Evolutionary conservation across 106 monocot genomes (phyloP).

Genomic region (Allium sativum): DNA sequence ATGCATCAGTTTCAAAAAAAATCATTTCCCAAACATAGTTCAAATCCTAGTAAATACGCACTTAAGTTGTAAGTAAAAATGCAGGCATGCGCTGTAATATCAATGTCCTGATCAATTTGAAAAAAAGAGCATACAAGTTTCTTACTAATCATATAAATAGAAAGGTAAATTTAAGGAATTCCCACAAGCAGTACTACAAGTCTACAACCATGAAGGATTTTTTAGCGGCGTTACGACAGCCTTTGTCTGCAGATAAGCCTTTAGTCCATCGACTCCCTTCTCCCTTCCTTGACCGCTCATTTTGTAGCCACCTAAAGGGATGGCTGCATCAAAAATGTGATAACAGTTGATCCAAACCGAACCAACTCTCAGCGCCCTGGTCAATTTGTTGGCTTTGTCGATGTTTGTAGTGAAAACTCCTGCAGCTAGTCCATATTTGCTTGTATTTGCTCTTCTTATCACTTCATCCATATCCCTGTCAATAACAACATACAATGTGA

Average conservation of each 20-base stretch:
- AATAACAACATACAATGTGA: no score
- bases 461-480: conserved; percentile 42
- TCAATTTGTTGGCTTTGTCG: conserved; percentile 73
- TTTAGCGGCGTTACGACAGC: conserved; percentile 64
- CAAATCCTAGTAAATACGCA: no score
- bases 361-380: conserved; percentile 53
- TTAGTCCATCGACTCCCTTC: conserved; percentile 83
- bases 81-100: no score
- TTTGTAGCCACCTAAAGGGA: conserved; percentile 93
- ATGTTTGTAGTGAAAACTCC: conserved; percentile 79
- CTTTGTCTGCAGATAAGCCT: conserved; percentile 78
- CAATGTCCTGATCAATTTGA: no score
- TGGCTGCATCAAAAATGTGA: conserved; percentile 76
- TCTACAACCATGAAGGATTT: conserved; percentile 76
- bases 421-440: conserved; percentile 62
- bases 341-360: conserved; percentile 81
- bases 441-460: conserved; percentile 52
- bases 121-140: no score
- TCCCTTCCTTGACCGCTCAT: conserved; percentile 89
- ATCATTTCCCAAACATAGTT: no score
- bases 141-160: no score
- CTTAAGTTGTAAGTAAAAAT: no score
- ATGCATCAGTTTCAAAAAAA: no score
- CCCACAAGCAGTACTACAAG: not conserved
- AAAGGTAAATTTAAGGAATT: no score